Evolutionary conservation across 352 stramenopile species (phyloP), one percentile per base, ranked within the genome.

Genomic region (Phytophthora melonis): DNA sequence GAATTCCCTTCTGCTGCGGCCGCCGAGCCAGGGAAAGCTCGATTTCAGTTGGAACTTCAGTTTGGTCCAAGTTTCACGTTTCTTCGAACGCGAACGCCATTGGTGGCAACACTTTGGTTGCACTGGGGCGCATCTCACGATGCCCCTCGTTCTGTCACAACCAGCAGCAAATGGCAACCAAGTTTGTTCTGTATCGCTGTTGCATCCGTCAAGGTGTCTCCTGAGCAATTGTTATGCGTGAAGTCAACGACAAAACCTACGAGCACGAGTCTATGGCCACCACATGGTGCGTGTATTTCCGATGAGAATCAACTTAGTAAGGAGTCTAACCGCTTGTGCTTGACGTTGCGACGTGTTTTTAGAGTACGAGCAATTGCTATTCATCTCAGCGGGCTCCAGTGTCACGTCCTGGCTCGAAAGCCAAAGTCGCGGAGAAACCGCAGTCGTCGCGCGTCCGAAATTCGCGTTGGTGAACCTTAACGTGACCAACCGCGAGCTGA

Each of bases 341-440:
- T 50, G 32, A 27, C 63, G 14, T 50, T 30, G 10, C 50, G 13
- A 70, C 16, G 11, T 54, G 4, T 25, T 23, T 16, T 58, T 27
- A 73, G 74, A 76, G 4, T 52, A 68, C 50, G 66, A 77, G 9
- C 63, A 78, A 66, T 54, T 90, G 55, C 69, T 90, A 5, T 63
- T 90, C 18, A 47, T 90, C 27, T 90, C 82, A n/a, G 71, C 77
- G 1, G 82, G 82, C 2, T 80, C 78, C 18, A 87, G 67, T 52
- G 25, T 90, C 8, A 30, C 9, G 14, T 54, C 72, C 1, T 77
- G 72, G 56, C 67, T 85, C 53, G 19, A 25, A 45, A 54, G 63
- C 0, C 58, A 54, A 16, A 58, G 16, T 52, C 45, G 47, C 7
- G 27, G 11, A 39, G 50, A 68, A 34, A 49, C 25, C 7, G 45